Evolutionary conservation across 192 early-diverging fungal genomes (phyloP).

Genomic region (Podila epicladia): DNA sequence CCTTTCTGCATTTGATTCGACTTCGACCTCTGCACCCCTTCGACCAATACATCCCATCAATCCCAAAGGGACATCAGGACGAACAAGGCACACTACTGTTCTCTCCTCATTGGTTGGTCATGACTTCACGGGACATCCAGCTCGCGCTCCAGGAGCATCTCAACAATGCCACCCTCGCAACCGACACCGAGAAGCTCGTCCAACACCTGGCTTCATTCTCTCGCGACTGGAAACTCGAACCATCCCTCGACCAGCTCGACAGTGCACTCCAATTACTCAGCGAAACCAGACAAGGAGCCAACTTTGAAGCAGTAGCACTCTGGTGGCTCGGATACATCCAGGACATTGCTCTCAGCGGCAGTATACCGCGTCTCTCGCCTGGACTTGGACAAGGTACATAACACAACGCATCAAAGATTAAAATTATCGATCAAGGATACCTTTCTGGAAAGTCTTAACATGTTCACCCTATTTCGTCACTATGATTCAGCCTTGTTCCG

Average conservation of each 20-base stretch:
- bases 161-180: slow-evolving; percentile 21
- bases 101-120: background rate
- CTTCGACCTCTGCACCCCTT: background rate
- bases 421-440: no score
- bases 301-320: slow-evolving; percentile 10
- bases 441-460: background rate
- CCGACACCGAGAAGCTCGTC: slow-evolving; percentile 9
- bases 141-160: slow-evolving; percentile 37
- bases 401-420: no score
- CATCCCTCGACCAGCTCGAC: slow-evolving; percentile 35
- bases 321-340: slow-evolving; percentile 44
- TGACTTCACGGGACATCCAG: slow-evolving; percentile 34
- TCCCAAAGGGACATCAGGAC: background rate
- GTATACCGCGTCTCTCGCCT: slow-evolving; percentile 16
- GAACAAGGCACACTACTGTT: no score
- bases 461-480: background rate
- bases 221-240: slow-evolving; percentile 44
- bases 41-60: background rate
- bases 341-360: slow-evolving; percentile 7
- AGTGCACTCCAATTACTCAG: slow-evolving; percentile 17
- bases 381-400: slow-evolving; percentile 24
- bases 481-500: slow-evolving; percentile 18
- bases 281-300: slow-evolving; percentile 3
- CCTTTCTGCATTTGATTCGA: background rate
- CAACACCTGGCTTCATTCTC: slow-evolving; percentile 34